These are phyloP conservation scores for Suillus variegatus DNA, from an alignment of 768 basidiomycete genomes.

Conservation along the genomic window DNA sequence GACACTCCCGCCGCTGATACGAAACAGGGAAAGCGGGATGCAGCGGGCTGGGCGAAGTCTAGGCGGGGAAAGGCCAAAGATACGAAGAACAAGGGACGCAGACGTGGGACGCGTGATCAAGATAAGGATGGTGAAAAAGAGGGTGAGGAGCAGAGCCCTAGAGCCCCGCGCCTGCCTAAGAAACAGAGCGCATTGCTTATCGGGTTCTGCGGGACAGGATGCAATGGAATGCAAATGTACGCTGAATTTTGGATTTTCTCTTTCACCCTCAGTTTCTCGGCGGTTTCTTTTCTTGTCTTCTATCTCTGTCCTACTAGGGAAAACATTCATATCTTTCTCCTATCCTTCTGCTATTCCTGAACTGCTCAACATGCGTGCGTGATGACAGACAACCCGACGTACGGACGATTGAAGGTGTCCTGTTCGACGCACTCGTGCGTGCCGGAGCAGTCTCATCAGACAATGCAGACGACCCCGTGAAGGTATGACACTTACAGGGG, in stretches of 20 bases:
- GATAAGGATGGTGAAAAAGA: conserved; percentile 26
- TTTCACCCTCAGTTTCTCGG: not conserved
- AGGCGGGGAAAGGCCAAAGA: conserved; percentile 39
- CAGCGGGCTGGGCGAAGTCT: conserved; percentile 35
- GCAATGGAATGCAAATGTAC: conserved; percentile 95
- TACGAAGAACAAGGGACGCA: conserved; percentile 37
- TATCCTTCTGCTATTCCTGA: not conserved
- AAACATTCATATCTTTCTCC: not conserved
- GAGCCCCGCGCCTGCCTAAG: conserved; percentile 72
- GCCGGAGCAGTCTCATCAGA: conserved; percentile 94
- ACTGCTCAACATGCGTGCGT: not conserved
- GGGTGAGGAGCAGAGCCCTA: conserved; percentile 25
- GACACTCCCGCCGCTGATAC: conserved; percentile 8
- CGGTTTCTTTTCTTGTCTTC: not conserved
- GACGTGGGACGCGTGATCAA: conserved; percentile 43
- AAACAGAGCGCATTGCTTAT: conserved; percentile 81
- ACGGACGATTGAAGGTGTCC: conserved; percentile 84
- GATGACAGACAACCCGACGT: conserved; percentile 63
- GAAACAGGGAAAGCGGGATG: conserved; percentile 19
- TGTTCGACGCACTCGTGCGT: conserved; percentile 87
- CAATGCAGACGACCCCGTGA: conserved; percentile 88
- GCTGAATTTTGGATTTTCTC: conserved; percentile 30
- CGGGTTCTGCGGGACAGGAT: conserved; percentile 92
- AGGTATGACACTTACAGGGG: conserved; percentile 47
- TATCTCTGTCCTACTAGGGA: not conserved